These are phyloP conservation scores for Straminergon stramineum DNA, from an alignment of 225 moss, liverwort and hornwort species.

Conservation along the genomic window DNA sequence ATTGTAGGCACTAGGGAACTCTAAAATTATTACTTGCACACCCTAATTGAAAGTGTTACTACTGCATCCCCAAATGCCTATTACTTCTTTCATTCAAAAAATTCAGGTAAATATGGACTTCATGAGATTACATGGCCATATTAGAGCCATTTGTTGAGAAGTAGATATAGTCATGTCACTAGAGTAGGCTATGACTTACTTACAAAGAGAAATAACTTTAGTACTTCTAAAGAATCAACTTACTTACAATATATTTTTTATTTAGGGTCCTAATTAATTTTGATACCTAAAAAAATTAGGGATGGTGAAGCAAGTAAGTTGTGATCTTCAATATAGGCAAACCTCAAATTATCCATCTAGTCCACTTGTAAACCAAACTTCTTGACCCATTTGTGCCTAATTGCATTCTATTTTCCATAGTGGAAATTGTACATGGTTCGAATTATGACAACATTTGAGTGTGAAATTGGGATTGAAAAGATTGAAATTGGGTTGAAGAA, in stretches of 20 bases:
- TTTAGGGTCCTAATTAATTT: neutral
- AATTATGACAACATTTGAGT: neutral
- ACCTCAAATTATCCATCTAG: accelerated
- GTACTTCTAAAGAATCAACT: too few species aligned
- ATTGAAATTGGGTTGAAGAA: neutral
- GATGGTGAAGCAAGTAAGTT: neutral
- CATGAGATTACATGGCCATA: neutral
- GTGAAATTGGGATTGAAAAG: neutral
- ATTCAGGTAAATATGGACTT: neutral
- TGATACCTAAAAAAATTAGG: neutral
- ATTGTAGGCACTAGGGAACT: neutral
- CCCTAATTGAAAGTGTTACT: neutral
- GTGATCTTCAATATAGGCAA: neutral
- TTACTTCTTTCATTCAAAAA: too few species aligned
- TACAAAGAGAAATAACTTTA: neutral
- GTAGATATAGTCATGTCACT: too few species aligned
- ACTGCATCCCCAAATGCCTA: neutral
- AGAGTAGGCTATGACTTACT: too few species aligned
- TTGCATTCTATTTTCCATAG: neutral
- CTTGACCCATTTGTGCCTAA: neutral
- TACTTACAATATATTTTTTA: neutral
- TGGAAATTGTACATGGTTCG: neutral
- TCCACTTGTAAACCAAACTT: neutral
- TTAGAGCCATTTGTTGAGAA: too few species aligned
- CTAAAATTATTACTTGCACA: neutral